These are phyloP conservation scores for Penicillium sp. DNA, from an alignment of 2,329 filamentous ascomycete species.

Conservation along the genomic window DNA sequence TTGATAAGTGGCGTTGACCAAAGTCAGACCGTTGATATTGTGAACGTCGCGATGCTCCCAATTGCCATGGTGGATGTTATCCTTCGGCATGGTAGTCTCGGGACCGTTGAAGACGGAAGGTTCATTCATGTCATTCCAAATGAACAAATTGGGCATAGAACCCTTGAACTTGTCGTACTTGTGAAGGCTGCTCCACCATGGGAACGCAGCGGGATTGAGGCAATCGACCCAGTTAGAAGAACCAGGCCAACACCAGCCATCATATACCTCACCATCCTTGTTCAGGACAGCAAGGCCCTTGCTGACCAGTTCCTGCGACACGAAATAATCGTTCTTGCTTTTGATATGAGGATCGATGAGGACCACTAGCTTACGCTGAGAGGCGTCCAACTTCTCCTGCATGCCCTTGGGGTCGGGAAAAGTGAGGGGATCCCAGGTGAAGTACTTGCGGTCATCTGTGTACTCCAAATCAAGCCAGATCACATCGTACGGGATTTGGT, in stretches of 20 bases:
- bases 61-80: conserved; percentile 82
- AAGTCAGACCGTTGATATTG: conserved; percentile 91
- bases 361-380: conserved; percentile 81
- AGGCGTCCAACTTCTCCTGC: conserved; percentile 77
- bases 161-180: conserved; percentile 84
- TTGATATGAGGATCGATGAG: conserved; percentile 99
- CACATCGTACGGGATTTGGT: conserved; percentile 92
- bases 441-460: conserved; percentile 94
- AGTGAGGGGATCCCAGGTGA: conserved; percentile 87
- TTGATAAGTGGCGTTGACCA: conserved; percentile 88
- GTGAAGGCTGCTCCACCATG: conserved; percentile 89
- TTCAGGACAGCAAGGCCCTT: conserved; percentile 80
- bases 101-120: conserved; percentile 98
- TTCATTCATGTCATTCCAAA: conserved; percentile 99
- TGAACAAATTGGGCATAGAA: conserved; percentile 76
- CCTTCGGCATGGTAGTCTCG: conserved; percentile 97
- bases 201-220: conserved; percentile 84
- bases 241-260: conserved; percentile 98
- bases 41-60: conserved; percentile 98
- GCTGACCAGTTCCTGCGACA: conserved; percentile 74
- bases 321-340: conserved; percentile 69
- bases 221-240: conserved; percentile 94
- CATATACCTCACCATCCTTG: conserved; percentile 82
- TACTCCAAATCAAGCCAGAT: conserved; percentile 99
- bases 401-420: conserved; percentile 83